Evolutionary conservation across 768 basidiomycete genomes (phyloP), one percentile per base, ranked within the genome.

Genomic region (Omphalotus guepiniiformis): DNA sequence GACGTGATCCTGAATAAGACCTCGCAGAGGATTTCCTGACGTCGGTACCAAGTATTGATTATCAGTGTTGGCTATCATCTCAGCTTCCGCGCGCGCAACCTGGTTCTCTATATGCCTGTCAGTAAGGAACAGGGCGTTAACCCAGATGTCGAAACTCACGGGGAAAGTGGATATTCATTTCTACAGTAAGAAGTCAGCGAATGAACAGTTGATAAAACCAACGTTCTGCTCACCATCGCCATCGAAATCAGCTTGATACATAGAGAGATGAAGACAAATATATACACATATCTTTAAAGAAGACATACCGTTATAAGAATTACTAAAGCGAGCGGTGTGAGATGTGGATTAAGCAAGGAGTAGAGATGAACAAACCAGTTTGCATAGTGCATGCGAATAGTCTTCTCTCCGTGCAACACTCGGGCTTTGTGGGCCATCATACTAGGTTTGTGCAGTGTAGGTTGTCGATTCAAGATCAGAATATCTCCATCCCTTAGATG

Each of bases 81-180:
- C 82, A 4, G 93, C 93, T 65, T 99, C 96, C 1, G 95, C 89
- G 48, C 94, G 84, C 37, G 96, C 93, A 34, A 94, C 82, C 60
- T 95, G 88, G 56, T 93, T 95, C 71, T 99, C 92, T 94, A 60
- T 4, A 48, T 34, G 21, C 37, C 8, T 27, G 30, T 19, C 22
- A 40, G n/a, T n/a, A 22, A 25, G 16, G 3, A 22, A 6, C 2
- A 39, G 12, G 2, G 9, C 15, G 23, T 13, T 26, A 26, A 29
- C 8, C 4, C 25, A 18, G 9, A 25, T 39, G 38, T 38, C 6
- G 38, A 38, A 30, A 11, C 89, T 69, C 65, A 91, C 92, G 95
- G 57, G 96, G 94, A 57, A 99, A 99, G 71, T 99, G 96, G 40
- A 99, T 93, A 68, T 99, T 99, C 95, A 99, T 99, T 65, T 99